Evolutionary conservation across 306 rosid genomes (phyloP).

Genomic region (Begonia peltatifolia): DNA sequence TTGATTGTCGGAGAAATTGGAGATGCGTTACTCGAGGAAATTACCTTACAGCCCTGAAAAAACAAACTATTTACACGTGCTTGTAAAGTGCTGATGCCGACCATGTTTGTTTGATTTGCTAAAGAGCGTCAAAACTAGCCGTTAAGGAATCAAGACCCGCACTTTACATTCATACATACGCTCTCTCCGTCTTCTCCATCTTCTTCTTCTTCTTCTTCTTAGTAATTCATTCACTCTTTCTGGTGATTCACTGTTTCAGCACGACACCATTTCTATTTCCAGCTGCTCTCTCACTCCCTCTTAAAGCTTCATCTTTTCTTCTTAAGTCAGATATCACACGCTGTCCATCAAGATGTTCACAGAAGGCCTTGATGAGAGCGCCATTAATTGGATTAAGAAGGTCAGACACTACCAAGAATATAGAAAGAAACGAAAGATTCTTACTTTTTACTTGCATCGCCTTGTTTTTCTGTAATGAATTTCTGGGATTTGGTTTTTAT

Average conservation of each 20-base stretch:
- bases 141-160: constrained; percentile 20
- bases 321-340: neutral
- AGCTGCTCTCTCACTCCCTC: constrained; percentile 2
- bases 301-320: neutral
- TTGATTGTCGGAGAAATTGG: no score
- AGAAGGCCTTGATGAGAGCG: constrained; percentile 82
- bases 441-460: no score
- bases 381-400: constrained; percentile 83
- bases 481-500: neutral
- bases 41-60: no score
- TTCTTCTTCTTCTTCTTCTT: constrained; percentile 9
- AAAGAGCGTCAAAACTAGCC: constrained; percentile 40
- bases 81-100: no score
- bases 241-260: constrained; percentile 3
- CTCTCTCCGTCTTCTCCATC: constrained; percentile 7
- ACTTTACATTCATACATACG: constrained; percentile 4
- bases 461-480: neutral
- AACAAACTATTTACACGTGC: no score
- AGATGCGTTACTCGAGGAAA: no score
- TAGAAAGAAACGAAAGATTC: neutral
- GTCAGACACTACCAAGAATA: constrained; percentile 11
- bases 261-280: neutral
- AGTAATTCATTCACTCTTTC: neutral
- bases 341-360: constrained; percentile 42
- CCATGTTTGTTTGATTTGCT: no score